Conservation (phyloP, 164 flowering plant species). For the Vitis rupestris region DNA sequence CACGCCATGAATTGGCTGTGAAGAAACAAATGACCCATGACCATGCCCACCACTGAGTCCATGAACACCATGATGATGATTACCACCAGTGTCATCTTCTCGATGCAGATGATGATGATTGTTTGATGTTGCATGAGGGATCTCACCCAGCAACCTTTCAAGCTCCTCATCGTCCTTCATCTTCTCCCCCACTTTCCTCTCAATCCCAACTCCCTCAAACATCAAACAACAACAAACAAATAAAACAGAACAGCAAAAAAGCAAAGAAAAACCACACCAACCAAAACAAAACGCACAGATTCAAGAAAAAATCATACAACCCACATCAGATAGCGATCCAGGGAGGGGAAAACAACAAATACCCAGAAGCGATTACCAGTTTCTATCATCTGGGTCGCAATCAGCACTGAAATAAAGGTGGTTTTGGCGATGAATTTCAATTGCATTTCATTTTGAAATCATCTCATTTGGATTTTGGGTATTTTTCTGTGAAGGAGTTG, state of each 20-base stretch:
- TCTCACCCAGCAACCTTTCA: too few species aligned
- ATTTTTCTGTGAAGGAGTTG: slow-evolving; percentile 17
- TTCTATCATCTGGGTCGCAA: slow-evolving; percentile 4
- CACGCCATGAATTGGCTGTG: slow-evolving; percentile 5
- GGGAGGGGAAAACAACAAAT: slow-evolving; percentile 12
- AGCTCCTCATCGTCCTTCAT: too few species aligned
- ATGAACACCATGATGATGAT: slow-evolving; percentile 15
- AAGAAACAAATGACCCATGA: slow-evolving; percentile 1
- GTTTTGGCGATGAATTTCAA: slow-evolving; percentile 15
- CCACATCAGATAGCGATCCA: slow-evolving; percentile 20
- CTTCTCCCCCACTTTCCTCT: too few species aligned
- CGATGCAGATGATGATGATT: too few species aligned
- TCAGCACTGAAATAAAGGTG: not conserved
- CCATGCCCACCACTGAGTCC: not conserved
- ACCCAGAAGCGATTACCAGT: slow-evolving; percentile 25
- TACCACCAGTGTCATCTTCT: not conserved
- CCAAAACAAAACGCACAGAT: slow-evolving; percentile 4
- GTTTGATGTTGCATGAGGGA: too few species aligned
- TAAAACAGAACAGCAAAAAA: not conserved
- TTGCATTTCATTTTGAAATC: slow-evolving; percentile 16
- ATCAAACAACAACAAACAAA: slow-evolving; percentile 4
- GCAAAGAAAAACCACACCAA: not conserved
- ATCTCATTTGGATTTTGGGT: slow-evolving; percentile 20
- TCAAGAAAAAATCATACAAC: slow-evolving; percentile 15
- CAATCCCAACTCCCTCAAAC: not conserved